Conservation (phyloP, 139 green algal genomes). For the Choricystis sp. region DNA sequence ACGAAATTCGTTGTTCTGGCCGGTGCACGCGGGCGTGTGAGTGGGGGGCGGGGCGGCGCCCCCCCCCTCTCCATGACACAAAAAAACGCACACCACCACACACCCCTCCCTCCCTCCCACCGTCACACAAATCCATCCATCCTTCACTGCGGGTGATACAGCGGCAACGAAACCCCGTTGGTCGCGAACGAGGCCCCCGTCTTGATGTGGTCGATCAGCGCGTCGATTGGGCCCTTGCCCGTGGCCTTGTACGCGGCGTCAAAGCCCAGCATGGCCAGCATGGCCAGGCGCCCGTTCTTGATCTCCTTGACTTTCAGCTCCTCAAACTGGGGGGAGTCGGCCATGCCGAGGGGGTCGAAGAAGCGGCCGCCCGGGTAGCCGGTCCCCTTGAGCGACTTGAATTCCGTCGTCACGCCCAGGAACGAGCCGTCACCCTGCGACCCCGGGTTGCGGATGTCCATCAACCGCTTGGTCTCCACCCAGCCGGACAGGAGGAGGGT, state of each 20-base stretch:
- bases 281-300: constrained; percentile 78
- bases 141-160: neutral
- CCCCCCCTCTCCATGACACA: no score
- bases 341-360: constrained; percentile 69
- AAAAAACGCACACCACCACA: no score
- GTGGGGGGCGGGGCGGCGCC: no score
- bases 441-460: constrained; percentile 68
- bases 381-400: constrained; percentile 61
- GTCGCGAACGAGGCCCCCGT: neutral
- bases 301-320: constrained; percentile 76
- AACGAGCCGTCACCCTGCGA: constrained; percentile 69
- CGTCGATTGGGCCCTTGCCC: constrained; percentile 37
- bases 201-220: constrained; percentile 19
- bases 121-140: neutral
- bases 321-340: constrained; percentile 23
- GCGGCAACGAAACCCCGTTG: neutral
- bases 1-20: no score
- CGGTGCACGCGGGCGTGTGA: no score
- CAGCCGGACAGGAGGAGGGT: constrained; percentile 54
- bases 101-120: no score
- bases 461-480: constrained; percentile 61
- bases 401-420: constrained; percentile 54
- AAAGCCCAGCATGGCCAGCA: constrained; percentile 64
- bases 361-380: constrained; percentile 39
- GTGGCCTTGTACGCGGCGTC: constrained; percentile 64